Evolutionary conservation across 2,329 filamentous ascomycete species (phyloP), one percentile per base, ranked within the genome.

Genomic region (Metarhizium sp.): DNA sequence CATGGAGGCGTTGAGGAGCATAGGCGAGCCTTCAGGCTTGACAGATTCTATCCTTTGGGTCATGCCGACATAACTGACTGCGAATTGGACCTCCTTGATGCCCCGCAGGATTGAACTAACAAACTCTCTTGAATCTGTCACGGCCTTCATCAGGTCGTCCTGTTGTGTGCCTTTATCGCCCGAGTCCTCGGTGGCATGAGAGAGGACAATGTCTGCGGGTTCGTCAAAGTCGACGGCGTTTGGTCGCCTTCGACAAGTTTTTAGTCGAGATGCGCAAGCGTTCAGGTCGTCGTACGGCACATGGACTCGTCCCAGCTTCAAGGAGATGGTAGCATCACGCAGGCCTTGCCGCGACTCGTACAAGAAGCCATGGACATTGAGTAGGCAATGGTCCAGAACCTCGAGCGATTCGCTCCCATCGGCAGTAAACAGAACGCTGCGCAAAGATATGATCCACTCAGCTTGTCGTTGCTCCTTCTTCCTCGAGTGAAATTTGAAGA

Each of bases 71-170:
- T 92, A 94, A 70, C 92, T 92, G 66, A 97, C 83, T 0, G 92
- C 92, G 64, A 99, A 90, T 69, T 99, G 94, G 13, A 99, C 88
- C 69, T 99, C 94, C 67, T 96, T 95, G 61, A 99, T 90, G 52
- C 94, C 94, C 48, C 90, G 84, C 51, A 99, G 75, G 46, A 96
- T 86, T 1, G 94, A 96, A 67, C 88, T 89, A 55, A 92, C 80
- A 66, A 99, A 94, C 59, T 96, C 91, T 64, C 92, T 92, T 0
- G 91, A 96, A 65, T 96, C 92, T 0, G 92, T 92, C 0, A 96
- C 88, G 0, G 88, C 87, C 67, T 89, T 87, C 55, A 92, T 85
- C 55, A 96, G 79, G 34, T 82, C 79, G 54, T 89, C 84, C 58
- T 80, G 75, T 25, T 78, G 76, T 58, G 73, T 88, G n/a, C 83